Evolutionary conservation across 2,329 filamentous ascomycete genomes (phyloP).

Genomic region (Penicillium digitatum): DNA sequence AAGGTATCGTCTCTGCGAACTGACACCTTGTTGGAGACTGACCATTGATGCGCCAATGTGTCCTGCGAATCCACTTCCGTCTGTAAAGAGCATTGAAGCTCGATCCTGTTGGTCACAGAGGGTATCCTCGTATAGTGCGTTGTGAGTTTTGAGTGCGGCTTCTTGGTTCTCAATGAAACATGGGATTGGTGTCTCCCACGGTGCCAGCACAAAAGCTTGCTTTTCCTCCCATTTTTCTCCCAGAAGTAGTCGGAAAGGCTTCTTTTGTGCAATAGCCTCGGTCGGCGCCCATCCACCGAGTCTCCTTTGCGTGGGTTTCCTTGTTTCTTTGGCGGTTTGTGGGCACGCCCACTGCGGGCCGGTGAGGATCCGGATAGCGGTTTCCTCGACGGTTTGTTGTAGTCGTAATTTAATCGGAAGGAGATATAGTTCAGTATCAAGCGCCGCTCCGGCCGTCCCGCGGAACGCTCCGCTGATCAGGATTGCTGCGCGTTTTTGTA

Average conservation of each 20-base stretch:
- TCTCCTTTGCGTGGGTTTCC: background rate
- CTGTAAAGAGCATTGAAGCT: background rate
- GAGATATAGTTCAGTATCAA: background rate
- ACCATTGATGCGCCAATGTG: background rate
- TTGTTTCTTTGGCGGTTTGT: background rate
- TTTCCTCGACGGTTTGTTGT: background rate
- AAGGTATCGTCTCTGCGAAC: background rate
- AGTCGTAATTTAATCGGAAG: background rate
- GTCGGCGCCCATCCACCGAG: background rate
- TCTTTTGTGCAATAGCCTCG: background rate
- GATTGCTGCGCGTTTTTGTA: background rate
- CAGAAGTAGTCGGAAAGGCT: background rate
- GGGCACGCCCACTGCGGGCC: background rate
- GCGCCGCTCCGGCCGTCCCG: background rate
- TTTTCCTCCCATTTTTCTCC: background rate
- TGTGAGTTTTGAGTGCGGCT: background rate
- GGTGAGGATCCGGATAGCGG: slow-evolving; percentile 1
- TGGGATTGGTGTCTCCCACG: background rate
- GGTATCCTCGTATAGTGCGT: background rate
- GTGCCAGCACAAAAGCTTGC: background rate
- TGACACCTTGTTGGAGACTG: background rate
- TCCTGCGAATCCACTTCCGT: background rate
- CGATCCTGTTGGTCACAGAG: too few species aligned
- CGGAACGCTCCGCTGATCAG: background rate
- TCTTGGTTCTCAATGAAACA: background rate